These are phyloP conservation scores for Kurtzmaniella quercitrusa DNA, from an alignment of 1,139 yeast genomes.

Conservation along the genomic window DNA sequence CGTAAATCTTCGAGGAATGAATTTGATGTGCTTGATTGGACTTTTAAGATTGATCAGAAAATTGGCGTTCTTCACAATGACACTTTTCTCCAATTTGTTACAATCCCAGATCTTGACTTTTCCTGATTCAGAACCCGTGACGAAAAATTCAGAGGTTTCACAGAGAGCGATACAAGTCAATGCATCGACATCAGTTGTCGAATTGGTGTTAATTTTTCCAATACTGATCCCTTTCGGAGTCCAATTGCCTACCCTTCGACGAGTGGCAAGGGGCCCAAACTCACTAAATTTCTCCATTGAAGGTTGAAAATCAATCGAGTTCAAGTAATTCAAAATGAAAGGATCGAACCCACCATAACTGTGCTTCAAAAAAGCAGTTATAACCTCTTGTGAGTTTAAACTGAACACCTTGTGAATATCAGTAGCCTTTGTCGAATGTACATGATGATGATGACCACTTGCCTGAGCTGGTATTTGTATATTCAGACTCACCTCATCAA, in stretches of 20 bases:
- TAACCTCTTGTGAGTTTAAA: constrained; percentile 30
- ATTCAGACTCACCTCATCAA: constrained; percentile 2
- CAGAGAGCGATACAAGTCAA: constrained; percentile 55
- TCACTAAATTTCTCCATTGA: constrained; percentile 59
- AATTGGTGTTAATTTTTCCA: constrained; percentile 41
- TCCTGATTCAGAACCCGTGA: constrained; percentile 79
- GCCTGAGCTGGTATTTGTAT: constrained; percentile 1
- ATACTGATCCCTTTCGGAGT: constrained; percentile 49
- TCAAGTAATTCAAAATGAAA: constrained; percentile 54
- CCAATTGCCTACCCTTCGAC: constrained; percentile 16
- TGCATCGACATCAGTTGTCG: constrained; percentile 23
- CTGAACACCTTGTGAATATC: constrained; percentile 30
- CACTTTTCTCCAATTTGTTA: constrained; percentile 57
- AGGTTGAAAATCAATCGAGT: constrained; percentile 52
- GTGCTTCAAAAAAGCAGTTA: constrained; percentile 40
- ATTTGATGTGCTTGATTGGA: constrained; percentile 43
- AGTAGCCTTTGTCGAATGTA: constrained; percentile 11
- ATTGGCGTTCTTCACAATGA: constrained; percentile 53
- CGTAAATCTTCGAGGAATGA: constrained; percentile 59
- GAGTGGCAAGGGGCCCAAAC: constrained; percentile 43
- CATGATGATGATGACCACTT: constrained; percentile 14
- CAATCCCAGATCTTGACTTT: constrained; percentile 75
- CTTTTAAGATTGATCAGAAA: constrained; percentile 45
- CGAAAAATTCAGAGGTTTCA: constrained; percentile 62
- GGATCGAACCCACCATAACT: constrained; percentile 68